Conservation (phyloP, 306 rosid genomes). For the Quercus alba region DNA sequence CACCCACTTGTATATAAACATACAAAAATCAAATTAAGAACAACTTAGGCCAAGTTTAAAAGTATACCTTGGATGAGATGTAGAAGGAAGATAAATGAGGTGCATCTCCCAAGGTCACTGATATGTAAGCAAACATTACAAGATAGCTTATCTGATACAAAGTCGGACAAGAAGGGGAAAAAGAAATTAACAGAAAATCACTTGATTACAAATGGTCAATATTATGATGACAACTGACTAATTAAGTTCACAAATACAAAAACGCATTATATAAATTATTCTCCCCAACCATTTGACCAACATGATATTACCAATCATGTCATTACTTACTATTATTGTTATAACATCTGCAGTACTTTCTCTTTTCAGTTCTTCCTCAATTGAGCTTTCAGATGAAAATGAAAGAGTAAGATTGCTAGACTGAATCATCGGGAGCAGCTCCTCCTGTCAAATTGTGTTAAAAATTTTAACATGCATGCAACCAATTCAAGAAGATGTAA, state of each 20-base stretch:
- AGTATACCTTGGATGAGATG: slow-evolving; percentile 82
- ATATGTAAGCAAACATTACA: slow-evolving; percentile 91
- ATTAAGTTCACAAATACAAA: slow-evolving; percentile 1
- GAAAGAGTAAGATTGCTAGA: slow-evolving; percentile 82
- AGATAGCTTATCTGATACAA: slow-evolving; percentile 83
- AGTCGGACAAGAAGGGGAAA: slow-evolving; percentile 14
- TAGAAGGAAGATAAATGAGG: slow-evolving; percentile 58
- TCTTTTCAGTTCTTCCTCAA: slow-evolving; percentile 94
- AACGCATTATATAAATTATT: slow-evolving; percentile 7
- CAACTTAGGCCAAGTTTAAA: slow-evolving; percentile 10
- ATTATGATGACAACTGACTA: slow-evolving; percentile 14
- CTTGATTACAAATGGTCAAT: not conserved
- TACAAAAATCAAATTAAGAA: not conserved
- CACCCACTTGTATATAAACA: not conserved
- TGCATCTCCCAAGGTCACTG: slow-evolving; percentile 83
- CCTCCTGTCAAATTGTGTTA: slow-evolving; percentile 62
- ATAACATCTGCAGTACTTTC: slow-evolving; percentile 95
- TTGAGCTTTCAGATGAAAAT: slow-evolving; percentile 87
- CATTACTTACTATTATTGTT: slow-evolving; percentile 70
- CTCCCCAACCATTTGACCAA: slow-evolving; percentile 1
- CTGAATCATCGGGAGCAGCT: slow-evolving; percentile 75
- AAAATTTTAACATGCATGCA: too few relatives aligned
- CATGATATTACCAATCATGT: slow-evolving; percentile 5
- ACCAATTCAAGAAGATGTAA: too few relatives aligned
- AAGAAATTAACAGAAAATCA: not conserved